phyloP scores from a whole-genome alignment of 2,329 filamentous ascomycete species.

The Chlorencoelia australis region DNA sequence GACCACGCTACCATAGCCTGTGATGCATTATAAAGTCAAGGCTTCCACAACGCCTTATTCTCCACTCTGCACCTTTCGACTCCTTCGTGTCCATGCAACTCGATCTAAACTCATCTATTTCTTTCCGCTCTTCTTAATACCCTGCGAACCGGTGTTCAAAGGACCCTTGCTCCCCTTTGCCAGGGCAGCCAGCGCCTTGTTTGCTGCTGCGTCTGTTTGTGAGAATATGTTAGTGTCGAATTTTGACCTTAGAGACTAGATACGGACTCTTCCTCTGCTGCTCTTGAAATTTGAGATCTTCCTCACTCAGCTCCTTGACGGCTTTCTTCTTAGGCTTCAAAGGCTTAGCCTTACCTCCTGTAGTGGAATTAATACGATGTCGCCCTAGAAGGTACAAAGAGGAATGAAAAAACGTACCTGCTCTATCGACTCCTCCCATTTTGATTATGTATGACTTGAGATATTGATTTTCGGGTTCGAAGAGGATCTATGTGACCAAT shows the following conservation, averaged over 20 bases:
- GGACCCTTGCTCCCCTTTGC: conserved; percentile 75
- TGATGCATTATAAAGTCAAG: no score
- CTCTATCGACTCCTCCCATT: conserved; percentile 60
- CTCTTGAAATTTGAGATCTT: no score
- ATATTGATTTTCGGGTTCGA: conserved; percentile 1
- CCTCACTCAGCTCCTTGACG: no score
- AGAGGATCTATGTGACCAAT: not conserved
- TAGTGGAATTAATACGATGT: conserved; percentile 14
- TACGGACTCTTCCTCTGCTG: no score
- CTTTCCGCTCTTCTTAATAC: conserved; percentile 83
- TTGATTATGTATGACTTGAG: conserved; percentile 32
- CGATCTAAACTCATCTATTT: conserved; percentile 1
- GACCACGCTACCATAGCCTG: no score
- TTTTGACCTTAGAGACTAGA: no score
- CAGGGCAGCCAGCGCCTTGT: no score
- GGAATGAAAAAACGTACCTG: conserved; percentile 43
- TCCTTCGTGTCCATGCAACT: no score
- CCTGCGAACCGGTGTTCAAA: conserved; percentile 71
- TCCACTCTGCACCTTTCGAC: no score
- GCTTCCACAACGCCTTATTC: conserved; percentile 12
- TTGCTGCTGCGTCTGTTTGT: no score
- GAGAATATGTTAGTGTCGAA: no score
- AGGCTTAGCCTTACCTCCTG: conserved; percentile 75
- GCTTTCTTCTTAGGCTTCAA: no score
- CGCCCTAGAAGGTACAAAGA: conserved; percentile 1